Evolutionary conservation across 495 filamentous ascomycete genomes (phyloP).

Genomic region (Pyrenula aspistea): DNA sequence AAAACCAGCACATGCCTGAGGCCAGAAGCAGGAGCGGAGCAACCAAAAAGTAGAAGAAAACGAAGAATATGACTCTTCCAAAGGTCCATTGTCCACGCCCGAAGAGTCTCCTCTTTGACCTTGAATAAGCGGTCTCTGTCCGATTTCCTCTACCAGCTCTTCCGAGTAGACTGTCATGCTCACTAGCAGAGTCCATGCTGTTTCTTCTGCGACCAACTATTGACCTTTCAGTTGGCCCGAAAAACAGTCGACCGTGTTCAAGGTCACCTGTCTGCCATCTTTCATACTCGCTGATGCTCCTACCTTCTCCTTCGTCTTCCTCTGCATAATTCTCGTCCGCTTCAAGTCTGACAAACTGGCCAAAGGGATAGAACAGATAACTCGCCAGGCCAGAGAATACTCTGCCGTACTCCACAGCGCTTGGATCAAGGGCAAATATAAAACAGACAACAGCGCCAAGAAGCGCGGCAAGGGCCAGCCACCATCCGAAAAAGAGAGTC

Average conservation of each 20-base stretch:
- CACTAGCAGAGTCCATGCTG: constrained; percentile 78
- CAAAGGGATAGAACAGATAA: constrained; percentile 93
- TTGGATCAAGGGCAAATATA: constrained; percentile 63
- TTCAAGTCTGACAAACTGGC: constrained; percentile 84
- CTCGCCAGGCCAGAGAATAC: constrained; percentile 73
- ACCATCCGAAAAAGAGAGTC: constrained; percentile 94
- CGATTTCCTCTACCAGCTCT: constrained; percentile 41
- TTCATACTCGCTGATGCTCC: constrained; percentile 97
- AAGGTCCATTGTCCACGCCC: constrained; percentile 92
- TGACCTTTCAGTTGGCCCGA: constrained; percentile 69
- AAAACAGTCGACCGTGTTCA: constrained; percentile 90
- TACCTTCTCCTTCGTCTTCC: constrained; percentile 96
- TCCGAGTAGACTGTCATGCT: constrained; percentile 83
- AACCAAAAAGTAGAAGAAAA: constrained; percentile 90
- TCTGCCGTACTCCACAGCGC: constrained; percentile 74
- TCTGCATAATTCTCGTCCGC: constrained; percentile 90
- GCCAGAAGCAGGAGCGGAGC: constrained; percentile 80
- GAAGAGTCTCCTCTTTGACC: constrained; percentile 81
- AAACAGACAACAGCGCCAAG: constrained; percentile 67
- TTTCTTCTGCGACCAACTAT: constrained; percentile 80
- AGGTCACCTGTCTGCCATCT: constrained; percentile 98
- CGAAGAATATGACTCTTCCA: constrained; percentile 88
- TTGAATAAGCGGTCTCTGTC: constrained; percentile 34
- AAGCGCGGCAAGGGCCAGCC: constrained; percentile 71
- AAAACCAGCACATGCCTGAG: constrained; percentile 81